Percentiles rank a stretch among this genome's conserved stretches.
Evolutionary conservation across 441 rosid genomes (phyloP).

Genomic region (Pelargonium fulgidum): DNA sequence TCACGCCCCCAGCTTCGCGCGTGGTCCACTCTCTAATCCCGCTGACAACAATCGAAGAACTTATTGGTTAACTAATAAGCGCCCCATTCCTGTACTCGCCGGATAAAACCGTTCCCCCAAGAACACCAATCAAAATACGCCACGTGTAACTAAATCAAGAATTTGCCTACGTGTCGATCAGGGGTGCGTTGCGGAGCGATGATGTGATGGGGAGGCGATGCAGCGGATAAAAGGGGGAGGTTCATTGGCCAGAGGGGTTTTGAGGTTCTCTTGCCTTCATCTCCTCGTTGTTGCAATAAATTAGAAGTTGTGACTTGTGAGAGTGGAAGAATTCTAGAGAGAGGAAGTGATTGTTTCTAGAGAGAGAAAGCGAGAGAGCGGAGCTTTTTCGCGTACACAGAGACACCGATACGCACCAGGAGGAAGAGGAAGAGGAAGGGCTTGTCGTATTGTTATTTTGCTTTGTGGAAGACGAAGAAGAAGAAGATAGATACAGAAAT

Average conservation of each 20-base stretch:
- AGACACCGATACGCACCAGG: neutral
- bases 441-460: slow-evolving; percentile 21
- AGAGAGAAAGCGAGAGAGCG: slow-evolving; percentile 23
- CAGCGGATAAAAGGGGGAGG: slow-evolving; percentile 13
- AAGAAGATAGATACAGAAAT: slow-evolving; percentile 13
- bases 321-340: slow-evolving; percentile 11
- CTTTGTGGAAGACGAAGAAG: neutral
- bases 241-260: slow-evolving; percentile 14
- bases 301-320: slow-evolving; percentile 11
- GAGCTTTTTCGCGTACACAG: neutral
- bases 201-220: slow-evolving; percentile 11
- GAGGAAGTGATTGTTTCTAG: slow-evolving; percentile 13
- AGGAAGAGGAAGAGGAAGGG: slow-evolving; percentile 25
- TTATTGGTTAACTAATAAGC: slow-evolving; percentile 15
- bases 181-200: neutral
- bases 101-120: neutral
- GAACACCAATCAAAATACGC: neutral
- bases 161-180: neutral
- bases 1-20: slow-evolving; percentile 25
- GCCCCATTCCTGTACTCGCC: slow-evolving; percentile 12
- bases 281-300: slow-evolving; percentile 33
- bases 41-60: slow-evolving; percentile 28
- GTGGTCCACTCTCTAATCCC: slow-evolving; percentile 21
- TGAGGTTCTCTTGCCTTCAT: slow-evolving; percentile 21
- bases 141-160: neutral